Evolutionary conservation across 768 basidiomycete species (phyloP).

Genomic region (Boletus reticulatus): DNA sequence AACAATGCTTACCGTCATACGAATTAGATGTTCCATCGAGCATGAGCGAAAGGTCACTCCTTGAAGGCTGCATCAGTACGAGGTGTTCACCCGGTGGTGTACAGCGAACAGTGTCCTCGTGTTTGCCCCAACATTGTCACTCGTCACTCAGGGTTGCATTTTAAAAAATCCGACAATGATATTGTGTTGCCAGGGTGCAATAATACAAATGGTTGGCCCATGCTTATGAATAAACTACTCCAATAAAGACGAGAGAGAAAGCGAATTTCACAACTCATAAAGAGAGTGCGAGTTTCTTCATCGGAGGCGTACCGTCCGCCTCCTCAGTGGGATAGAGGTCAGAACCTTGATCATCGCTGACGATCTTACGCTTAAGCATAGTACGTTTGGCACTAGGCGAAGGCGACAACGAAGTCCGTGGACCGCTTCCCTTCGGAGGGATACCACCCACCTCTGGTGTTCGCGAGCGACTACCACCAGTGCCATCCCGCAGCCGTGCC

Average conservation of each 20-base stretch:
- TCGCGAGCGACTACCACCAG: conserved; percentile 64
- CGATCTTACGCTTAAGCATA: conserved; percentile 78
- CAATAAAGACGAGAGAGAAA: conserved; percentile 28
- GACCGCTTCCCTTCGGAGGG: conserved; percentile 34
- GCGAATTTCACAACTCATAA: conserved; percentile 20
- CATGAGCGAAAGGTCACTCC: not conserved
- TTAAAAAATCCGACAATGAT: conserved; percentile 1
- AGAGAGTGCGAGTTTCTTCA: conserved; percentile 62
- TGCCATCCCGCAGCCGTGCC: conserved; percentile 63
- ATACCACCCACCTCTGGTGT: conserved; percentile 60
- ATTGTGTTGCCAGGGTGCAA: conserved; percentile 19
- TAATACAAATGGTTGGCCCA: conserved; percentile 28
- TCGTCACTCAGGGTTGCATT: too few relatives aligned
- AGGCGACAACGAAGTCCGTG: conserved; percentile 43
- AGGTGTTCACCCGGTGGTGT: not conserved
- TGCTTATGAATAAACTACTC: conserved; percentile 32
- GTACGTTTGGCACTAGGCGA: conserved; percentile 51
- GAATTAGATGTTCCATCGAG: not conserved
- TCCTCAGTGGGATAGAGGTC: conserved; percentile 33
- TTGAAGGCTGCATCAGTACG: conserved; percentile 4
- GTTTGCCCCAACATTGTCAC: too few relatives aligned
- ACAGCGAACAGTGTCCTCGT: too few relatives aligned
- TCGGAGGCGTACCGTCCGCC: conserved; percentile 55
- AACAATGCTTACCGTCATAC: conserved; percentile 10
- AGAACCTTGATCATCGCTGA: conserved; percentile 41